Evolutionary conservation across 305 asterid species (phyloP).

Genomic region (Salvia sclarea): DNA sequence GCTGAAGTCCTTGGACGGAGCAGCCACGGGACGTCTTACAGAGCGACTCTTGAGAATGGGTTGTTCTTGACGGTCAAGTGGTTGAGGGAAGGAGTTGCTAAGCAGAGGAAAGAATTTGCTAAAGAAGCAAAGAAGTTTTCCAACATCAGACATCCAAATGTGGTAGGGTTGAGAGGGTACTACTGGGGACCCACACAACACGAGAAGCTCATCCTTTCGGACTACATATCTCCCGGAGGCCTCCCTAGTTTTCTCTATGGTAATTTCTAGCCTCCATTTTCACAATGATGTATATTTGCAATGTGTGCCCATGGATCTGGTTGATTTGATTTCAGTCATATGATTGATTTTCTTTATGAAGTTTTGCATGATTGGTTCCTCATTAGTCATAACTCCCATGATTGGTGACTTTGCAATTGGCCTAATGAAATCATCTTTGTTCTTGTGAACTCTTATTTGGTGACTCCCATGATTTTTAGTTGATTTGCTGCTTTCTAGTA

Average conservation of each 20-base stretch:
- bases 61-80: conserved; percentile 91
- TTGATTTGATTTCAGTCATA: conserved; percentile 3
- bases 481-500: background rate
- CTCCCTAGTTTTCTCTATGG: conserved; percentile 90
- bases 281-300: background rate
- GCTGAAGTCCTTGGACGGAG: conserved; percentile 98
- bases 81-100: conserved; percentile 98
- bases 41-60: conserved; percentile 83
- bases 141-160: conserved; percentile 91
- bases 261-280: conserved; percentile 37
- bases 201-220: conserved; percentile 95
- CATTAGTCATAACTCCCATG: background rate
- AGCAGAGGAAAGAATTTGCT: conserved; percentile 94
- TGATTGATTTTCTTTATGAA: background rate
- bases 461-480: background rate
- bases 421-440: too few relatives aligned
- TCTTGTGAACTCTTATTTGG: background rate
- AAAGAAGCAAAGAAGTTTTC: conserved; percentile 97
- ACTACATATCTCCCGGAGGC: conserved; percentile 92
- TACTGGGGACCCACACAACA: conserved; percentile 99
- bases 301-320: background rate
- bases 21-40: conserved; percentile 96
- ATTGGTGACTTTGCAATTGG: background rate
- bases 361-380: background rate
- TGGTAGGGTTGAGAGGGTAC: conserved; percentile 94